A percentile compares a stretch with the other conserved stretches of the same genome.
Conservation (phyloP, 805 yeast species). For the Kuraishia piskuri region DNA sequence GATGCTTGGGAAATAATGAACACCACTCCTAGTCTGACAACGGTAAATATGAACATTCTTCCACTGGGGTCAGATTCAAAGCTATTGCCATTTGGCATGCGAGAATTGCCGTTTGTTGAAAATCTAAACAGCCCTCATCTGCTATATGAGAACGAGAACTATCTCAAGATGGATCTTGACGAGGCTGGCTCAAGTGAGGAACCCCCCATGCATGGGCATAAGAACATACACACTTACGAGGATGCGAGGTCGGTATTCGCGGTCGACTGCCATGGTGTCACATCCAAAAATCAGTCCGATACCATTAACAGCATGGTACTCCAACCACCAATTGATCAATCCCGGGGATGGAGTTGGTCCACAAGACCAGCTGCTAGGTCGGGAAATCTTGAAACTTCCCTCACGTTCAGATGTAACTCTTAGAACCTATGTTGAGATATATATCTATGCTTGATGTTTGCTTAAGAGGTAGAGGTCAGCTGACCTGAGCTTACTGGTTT, state of each 20-base stretch:
- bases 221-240: not conserved
- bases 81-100: not conserved
- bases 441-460: too few species aligned
- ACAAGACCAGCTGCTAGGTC: not conserved
- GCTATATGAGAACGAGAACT: not conserved
- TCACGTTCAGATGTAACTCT: not conserved
- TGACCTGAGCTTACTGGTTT: too few species aligned
- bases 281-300: too few species aligned
- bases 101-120: not conserved
- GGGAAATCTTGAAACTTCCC: not conserved
- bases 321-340: too few species aligned
- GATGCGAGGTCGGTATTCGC: not conserved
- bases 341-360: too few species aligned
- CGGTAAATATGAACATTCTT: not conserved
- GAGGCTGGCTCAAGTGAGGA: not conserved
- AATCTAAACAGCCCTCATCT: not conserved
- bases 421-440: too few species aligned
- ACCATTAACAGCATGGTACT: too few species aligned
- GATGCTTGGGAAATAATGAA: not conserved
- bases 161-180: not conserved
- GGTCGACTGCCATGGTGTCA: not conserved
- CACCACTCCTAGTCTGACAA: not conserved
- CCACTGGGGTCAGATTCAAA: not conserved
- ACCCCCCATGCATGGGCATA: not conserved
- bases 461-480: too few species aligned